Conservation (phyloP, 768 basidiomycete species). For the Psilocybe cyanescens region DNA sequence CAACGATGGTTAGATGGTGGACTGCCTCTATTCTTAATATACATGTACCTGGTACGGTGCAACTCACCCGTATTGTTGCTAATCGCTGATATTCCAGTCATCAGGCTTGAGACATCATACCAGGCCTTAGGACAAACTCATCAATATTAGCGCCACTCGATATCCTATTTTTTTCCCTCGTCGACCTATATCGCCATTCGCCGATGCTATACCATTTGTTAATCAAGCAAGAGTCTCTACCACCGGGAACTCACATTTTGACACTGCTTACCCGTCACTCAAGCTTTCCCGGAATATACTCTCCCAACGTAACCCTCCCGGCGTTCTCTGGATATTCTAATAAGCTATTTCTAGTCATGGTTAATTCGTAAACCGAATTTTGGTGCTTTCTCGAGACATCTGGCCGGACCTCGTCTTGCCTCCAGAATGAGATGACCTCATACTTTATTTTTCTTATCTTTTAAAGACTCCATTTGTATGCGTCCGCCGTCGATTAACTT, state of each 20-base stretch:
- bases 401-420: not conserved
- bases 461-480: not conserved
- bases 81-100: no score
- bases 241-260: not conserved
- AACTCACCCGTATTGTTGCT: no score
- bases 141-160: constrained; percentile 4
- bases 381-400: no score
- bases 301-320: no score
- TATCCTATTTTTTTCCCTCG: constrained; percentile 4
- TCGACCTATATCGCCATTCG: constrained; percentile 15
- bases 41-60: no score
- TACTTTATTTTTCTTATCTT: not conserved
- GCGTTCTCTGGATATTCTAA: no score
- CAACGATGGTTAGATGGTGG: no score
- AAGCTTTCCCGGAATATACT: no score
- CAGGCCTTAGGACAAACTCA: not conserved
- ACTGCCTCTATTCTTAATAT: no score
- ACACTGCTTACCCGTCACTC: not conserved
- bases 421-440: not conserved
- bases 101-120: not conserved
- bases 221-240: not conserved
- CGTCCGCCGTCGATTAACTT: not conserved
- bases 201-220: not conserved
- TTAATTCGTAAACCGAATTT: no score
- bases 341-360: no score